phyloP scores from a whole-genome alignment of 352 stramenopile genomes.

The Phytophthora hybrid region DNA sequence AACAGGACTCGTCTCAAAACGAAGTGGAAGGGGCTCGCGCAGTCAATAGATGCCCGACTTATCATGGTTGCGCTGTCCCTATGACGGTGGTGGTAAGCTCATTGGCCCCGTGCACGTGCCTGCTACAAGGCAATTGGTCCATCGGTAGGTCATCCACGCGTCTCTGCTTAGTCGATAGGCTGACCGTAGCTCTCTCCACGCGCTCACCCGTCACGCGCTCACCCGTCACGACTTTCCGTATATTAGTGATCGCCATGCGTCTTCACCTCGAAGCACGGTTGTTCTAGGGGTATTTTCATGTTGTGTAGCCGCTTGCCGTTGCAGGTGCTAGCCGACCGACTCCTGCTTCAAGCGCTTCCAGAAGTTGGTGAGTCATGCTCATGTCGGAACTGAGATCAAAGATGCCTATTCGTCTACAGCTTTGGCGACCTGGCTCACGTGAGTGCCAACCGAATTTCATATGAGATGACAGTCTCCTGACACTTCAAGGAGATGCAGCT shows the following conservation, averaged over 20 bases:
- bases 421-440: constrained; percentile 19
- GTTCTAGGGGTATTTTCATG: not conserved
- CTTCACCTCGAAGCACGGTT: constrained; percentile 1
- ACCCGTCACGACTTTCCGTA: not conserved
- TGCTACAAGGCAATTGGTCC: constrained; percentile 23
- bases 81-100: constrained; percentile 14
- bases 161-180: constrained; percentile 16
- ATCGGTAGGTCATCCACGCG: constrained; percentile 13
- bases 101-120: constrained; percentile 30
- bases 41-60: constrained; percentile 34
- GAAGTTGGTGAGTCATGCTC: not conserved
- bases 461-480: not conserved
- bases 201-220: constrained; percentile 5
- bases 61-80: constrained; percentile 13
- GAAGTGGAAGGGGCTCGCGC: constrained; percentile 27
- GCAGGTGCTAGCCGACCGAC: not conserved
- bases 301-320: not conserved
- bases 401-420: constrained; percentile 20
- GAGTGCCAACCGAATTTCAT: constrained; percentile 14
- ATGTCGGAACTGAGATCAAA: not conserved
- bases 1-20: constrained; percentile 20
- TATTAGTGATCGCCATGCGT: not conserved
- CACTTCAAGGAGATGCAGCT: not conserved
- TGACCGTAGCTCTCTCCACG: constrained; percentile 4
- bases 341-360: not conserved